Evolutionary conservation across 441 rosid genomes (phyloP), one percentile per base, ranked within the genome.

Genomic region (Populus hybrid): DNA sequence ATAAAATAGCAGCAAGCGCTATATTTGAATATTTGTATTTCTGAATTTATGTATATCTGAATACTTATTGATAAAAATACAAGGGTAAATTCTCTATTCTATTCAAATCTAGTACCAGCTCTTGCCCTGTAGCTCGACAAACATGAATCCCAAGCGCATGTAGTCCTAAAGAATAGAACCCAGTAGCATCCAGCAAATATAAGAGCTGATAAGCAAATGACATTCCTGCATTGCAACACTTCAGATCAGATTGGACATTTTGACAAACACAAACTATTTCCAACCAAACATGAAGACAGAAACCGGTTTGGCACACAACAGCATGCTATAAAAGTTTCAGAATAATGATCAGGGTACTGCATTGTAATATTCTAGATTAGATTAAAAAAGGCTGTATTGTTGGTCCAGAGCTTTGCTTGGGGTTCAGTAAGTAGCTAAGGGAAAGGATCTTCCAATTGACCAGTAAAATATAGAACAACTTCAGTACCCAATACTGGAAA

Each of bases 81-180:
- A 16, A 18, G n/a, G 0, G 59, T 50, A 50, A 50, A 50, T 50
- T 50, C 59, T 50, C 59, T 50, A 73, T 66, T 68, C 53, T 46
- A 35, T 36, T 21, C 73, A 72, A 73, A 73, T 80, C 36, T 65
- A 21, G 75, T 94, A 94, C 98, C 98, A 97, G 86, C 83, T 97
- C 98, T 88, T 97, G 98, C 68, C 98, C 99, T 65, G 99, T 93
- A 71, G 98, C 99, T 85, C 99, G 95, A 87, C 98, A 94, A 78
- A 97, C 98, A 85, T 97, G 98, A 79, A 96, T 70, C 63, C 97
- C 97, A 70, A 97, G 95, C 61, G 91, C 94, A 84, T 97, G 98
- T 76, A 97, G 84, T 75, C 97, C 99, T 23, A 89, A 81, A 72
- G 97, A 93, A 85, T 91, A 94, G 86, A 94, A 97, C 70, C 97